Percentiles rank a stretch among this genome's conserved stretches.
Evolutionary conservation across 169 alveolate species (phyloP).

Genomic region (Eimeria falciformis): DNA sequence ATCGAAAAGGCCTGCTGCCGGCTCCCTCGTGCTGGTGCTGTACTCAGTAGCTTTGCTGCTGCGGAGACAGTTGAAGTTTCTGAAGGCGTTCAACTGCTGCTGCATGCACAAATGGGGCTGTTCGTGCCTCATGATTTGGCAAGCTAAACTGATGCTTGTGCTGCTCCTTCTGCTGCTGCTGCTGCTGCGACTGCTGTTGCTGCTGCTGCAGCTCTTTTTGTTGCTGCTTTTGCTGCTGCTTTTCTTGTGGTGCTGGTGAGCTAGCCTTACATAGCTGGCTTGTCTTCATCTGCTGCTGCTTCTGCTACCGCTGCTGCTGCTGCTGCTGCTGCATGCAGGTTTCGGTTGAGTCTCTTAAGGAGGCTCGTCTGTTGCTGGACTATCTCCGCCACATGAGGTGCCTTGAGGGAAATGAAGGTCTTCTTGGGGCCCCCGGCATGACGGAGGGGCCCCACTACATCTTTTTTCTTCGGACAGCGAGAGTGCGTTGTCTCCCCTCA

Average conservation of each 20-base stretch:
- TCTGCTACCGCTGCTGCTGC: conserved; percentile 18
- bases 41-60: background rate
- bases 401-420: background rate
- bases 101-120: conserved; percentile 13
- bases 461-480: background rate
- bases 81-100: background rate
- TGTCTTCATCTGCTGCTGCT: conserved; percentile 1
- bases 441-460: background rate
- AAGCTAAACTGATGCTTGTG: background rate
- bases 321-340: background rate
- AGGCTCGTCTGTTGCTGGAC: conserved; percentile 34
- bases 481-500: background rate
- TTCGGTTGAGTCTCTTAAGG: background rate
- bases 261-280: background rate
- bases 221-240: background rate
- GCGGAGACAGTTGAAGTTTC: background rate
- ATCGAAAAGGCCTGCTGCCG: background rate
- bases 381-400: background rate
- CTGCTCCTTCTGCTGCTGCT: conserved; percentile 36
- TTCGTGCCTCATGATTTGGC: conserved; percentile 48
- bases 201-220: background rate
- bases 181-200: background rate
- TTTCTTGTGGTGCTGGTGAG: background rate
- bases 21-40: conserved; percentile 5
- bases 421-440: conserved; percentile 3